Evolutionary conservation across 169 alveolate genomes (phyloP).

Genomic region (Eimeria maxima): DNA sequence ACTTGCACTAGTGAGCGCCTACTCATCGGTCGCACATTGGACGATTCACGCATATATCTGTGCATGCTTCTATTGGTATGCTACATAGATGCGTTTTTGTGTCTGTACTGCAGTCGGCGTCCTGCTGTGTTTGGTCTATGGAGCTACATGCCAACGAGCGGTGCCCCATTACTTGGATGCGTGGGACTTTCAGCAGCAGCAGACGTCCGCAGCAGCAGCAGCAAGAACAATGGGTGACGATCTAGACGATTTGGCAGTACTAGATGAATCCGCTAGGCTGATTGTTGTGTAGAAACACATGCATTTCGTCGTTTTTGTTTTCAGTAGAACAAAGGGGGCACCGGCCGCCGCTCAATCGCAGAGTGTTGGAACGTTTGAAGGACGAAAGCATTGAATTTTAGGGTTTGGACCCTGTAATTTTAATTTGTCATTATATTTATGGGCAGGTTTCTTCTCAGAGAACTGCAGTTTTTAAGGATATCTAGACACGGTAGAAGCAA

Average conservation of each 20-base stretch:
- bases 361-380: neutral
- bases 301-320: neutral
- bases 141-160: neutral
- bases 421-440: neutral
- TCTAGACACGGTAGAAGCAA: neutral
- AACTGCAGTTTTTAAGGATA: neutral
- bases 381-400: neutral
- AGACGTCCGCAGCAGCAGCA: neutral
- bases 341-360: conserved; percentile 1
- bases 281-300: neutral
- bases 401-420: neutral
- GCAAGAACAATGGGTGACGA: neutral
- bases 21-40: too few relatives aligned
- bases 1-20: neutral
- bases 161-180: neutral
- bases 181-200: conserved; percentile 26
- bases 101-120: conserved; percentile 9
- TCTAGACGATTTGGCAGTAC: conserved; percentile 39
- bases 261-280: conserved; percentile 43
- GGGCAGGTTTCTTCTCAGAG: neutral
- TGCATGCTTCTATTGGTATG: neutral
- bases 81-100: neutral
- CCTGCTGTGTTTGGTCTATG: conserved; percentile 39
- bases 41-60: neutral
- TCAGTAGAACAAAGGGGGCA: neutral